phyloP scores from a whole-genome alignment of 495 filamentous ascomycete species.

The Daldinia bambusicola region DNA sequence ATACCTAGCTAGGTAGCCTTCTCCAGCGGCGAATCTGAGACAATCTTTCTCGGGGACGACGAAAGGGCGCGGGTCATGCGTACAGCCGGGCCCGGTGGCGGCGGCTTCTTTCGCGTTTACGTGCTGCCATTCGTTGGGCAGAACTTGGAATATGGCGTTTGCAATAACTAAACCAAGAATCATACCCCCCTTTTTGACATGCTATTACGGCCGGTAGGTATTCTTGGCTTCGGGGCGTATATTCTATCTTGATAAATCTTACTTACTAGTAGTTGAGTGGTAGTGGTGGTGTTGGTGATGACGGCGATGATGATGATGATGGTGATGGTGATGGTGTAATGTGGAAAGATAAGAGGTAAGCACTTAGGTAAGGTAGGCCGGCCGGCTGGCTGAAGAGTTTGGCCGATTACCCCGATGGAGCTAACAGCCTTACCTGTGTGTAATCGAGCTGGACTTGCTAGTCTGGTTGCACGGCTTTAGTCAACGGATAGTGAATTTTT shows the following conservation, averaged over 20 bases:
- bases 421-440: neutral
- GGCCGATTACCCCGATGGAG: slow-evolving; percentile 2
- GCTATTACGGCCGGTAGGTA: slow-evolving; percentile 5
- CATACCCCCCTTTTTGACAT: neutral
- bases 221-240: neutral
- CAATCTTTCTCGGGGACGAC: slow-evolving; percentile 1
- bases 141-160: neutral
- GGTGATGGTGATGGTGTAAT: neutral
- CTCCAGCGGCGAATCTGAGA: neutral
- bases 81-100: slow-evolving; percentile 2
- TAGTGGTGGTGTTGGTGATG: neutral
- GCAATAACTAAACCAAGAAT: neutral
- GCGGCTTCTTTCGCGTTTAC: neutral
- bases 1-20: neutral
- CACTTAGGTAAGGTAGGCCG: no score
- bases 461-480: neutral
- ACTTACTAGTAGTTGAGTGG: no score
- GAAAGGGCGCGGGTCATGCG: slow-evolving; percentile 10
- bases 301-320: neutral
- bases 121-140: neutral
- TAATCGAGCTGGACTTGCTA: neutral
- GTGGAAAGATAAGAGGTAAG: neutral
- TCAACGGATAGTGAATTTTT: neutral
- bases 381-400: neutral
- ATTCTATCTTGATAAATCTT: neutral